Evolutionary conservation across 495 filamentous ascomycete genomes (phyloP).

Genomic region (Penicillium atrosanguineum): DNA sequence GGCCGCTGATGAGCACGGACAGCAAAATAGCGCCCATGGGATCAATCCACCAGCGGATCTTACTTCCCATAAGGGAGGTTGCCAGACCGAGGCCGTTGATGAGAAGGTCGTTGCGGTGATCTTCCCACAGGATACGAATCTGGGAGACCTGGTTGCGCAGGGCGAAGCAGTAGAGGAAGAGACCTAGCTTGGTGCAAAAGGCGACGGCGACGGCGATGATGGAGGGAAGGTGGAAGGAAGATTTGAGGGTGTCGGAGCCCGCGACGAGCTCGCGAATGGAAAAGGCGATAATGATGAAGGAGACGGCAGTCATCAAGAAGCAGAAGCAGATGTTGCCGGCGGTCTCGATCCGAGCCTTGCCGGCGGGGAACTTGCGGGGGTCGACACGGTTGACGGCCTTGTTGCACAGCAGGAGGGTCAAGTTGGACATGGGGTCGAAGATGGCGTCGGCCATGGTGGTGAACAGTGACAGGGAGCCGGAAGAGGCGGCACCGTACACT

Average conservation of each 20-base stretch:
- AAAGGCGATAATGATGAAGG: constrained; percentile 85
- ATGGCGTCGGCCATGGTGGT: constrained; percentile 97
- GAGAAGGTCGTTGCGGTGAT: constrained; percentile 85
- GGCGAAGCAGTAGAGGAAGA: constrained; percentile 92
- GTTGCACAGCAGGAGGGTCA: constrained; percentile 83
- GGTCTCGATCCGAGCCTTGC: constrained; percentile 93
- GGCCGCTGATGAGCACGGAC: constrained; percentile 66
- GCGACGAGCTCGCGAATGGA: constrained; percentile 65
- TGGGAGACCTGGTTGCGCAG: constrained; percentile 86
- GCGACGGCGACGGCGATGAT: constrained; percentile 85
- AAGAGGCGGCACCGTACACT: constrained; percentile 83
- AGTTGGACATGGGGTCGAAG: constrained; percentile 90
- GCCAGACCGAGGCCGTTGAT: constrained; percentile 91
- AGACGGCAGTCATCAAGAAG: constrained; percentile 92
- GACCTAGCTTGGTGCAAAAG: constrained; percentile 74
- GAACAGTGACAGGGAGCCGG: constrained; percentile 88
- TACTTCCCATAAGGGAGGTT: constrained; percentile 81
- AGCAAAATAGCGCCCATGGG: constrained; percentile 87
- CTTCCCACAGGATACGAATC: constrained; percentile 89
- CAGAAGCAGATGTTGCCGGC: constrained; percentile 97
- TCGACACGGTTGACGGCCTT: constrained; percentile 88
- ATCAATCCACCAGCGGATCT: constrained; percentile 93
- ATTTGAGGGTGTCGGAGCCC: constrained; percentile 41
- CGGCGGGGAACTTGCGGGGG: constrained; percentile 83
- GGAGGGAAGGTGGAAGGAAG: constrained; percentile 75